A percentile compares a stretch with the other conserved stretches of the same genome.
phyloP scores from a whole-genome alignment of 768 basidiomycete species.

The Phaeolepiota aurea region DNA sequence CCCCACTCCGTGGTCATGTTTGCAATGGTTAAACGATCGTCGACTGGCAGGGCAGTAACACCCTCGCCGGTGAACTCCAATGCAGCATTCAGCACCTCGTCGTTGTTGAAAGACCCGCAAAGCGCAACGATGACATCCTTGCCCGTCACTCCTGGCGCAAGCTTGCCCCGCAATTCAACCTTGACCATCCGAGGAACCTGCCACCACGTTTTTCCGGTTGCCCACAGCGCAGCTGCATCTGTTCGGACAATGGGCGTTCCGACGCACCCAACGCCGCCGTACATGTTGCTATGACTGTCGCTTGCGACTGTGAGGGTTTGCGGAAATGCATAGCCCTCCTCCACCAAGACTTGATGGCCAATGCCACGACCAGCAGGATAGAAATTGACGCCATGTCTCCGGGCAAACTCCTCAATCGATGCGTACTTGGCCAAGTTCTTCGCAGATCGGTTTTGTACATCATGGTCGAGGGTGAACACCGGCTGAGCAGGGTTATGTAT shows the following conservation, averaged over 20 bases:
- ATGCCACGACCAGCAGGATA: constrained; percentile 97
- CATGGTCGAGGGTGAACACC: constrained; percentile 96
- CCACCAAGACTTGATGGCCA: constrained; percentile 94
- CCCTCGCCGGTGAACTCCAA: constrained; percentile 95
- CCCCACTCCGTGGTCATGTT: constrained; percentile 99
- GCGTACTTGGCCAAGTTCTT: constrained; percentile 93
- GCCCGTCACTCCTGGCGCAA: constrained; percentile 87
- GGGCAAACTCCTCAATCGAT: constrained; percentile 84
- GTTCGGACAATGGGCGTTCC: constrained; percentile 97
- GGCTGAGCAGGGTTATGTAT: constrained; percentile 77
- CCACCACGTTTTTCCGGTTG: constrained; percentile 99
- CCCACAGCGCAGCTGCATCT: constrained; percentile 93
- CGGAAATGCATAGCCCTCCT: constrained; percentile 98
- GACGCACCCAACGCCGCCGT: constrained; percentile 94
- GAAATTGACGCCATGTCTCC: constrained; percentile 81
- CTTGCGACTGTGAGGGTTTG: constrained; percentile 92
- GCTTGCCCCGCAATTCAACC: constrained; percentile 78
- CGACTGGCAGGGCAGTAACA: constrained; percentile 65
- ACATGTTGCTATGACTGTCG: constrained; percentile 98
- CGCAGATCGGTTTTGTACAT: constrained; percentile 89
- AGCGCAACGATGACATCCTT: constrained; percentile 98
- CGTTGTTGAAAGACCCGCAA: constrained; percentile 91
- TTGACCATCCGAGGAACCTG: constrained; percentile 96
- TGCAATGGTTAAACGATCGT: constrained; percentile 93
- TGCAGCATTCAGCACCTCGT: constrained; percentile 94